Percentiles rank a stretch among this genome's conserved stretches.
Evolutionary conservation across 352 stramenopile genomes (phyloP).

Genomic region (Globisporangium barbulae): DNA sequence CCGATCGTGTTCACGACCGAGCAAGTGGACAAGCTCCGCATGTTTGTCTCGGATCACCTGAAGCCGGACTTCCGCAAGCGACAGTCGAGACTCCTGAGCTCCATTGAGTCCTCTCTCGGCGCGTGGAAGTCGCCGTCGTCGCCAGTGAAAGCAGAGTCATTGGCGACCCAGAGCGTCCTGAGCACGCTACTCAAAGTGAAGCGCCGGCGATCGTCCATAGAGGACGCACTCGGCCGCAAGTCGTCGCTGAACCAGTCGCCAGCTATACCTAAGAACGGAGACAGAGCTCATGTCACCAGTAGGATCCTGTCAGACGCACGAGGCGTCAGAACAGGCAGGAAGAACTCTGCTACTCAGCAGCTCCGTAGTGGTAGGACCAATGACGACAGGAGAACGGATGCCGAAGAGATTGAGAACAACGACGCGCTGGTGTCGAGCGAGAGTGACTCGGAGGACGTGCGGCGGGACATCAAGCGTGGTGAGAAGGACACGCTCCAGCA

Average conservation of each 20-base stretch:
- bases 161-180: background rate
- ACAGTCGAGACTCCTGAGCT: slow-evolving; percentile 2
- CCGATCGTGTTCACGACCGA: slow-evolving; percentile 22
- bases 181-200: background rate
- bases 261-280: background rate
- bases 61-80: background rate
- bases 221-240: background rate
- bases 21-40: slow-evolving; percentile 30
- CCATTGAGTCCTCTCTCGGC: background rate
- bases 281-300: background rate
- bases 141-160: background rate
- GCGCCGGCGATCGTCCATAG: slow-evolving; percentile 1
- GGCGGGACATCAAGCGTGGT: slow-evolving; percentile 36
- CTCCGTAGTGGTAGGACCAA: background rate
- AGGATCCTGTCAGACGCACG: too few species aligned
- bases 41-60: slow-evolving; percentile 28
- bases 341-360: background rate
- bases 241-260: background rate
- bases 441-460: slow-evolving; percentile 18
- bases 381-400: background rate
- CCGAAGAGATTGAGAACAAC: slow-evolving; percentile 13
- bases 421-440: slow-evolving; percentile 23
- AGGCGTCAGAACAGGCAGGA: too few species aligned
- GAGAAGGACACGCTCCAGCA: slow-evolving; percentile 47
- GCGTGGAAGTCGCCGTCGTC: background rate